Evolutionary conservation across 2,329 filamentous ascomycete species (phyloP), one percentile per base, ranked within the genome.

Genomic region (Arthrobotrys entomopaga): DNA sequence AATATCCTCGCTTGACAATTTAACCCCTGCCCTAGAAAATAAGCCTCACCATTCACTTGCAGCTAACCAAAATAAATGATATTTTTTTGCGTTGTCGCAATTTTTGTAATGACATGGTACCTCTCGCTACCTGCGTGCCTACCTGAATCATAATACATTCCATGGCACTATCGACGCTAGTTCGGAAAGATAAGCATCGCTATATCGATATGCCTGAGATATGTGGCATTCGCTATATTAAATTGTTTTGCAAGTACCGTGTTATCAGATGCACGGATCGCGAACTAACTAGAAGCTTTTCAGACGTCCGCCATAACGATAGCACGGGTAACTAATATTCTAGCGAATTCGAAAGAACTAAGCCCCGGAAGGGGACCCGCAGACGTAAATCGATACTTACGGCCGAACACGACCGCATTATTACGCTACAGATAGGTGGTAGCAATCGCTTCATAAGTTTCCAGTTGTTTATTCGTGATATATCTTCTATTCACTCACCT

Each of bases 181-280:
- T 43, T 43, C 40, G 40, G n/a, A 43, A 43, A 13, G 40, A 43
- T 43, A 43, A 43, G 40, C 40, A 43, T 43, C 40, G 40, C 40
- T 43, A 43, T 43, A 43, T 43, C 40, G 11, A 43, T 43, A 43
- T 43, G 11, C 40, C n/a, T 43, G 40, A 43, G 40, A 43, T 4
- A 43, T 43, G 40, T 43, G 40, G 40, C 40, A 43, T 43, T 43
- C 40, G 40, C 40, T 43, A 43, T 43, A 43, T 43, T 43, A 43
- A 43, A 43, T 43, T 43, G 40, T 43, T 43, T 43, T 43, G 40
- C 40, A 43, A 43, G 40, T 43, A 43, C n/a, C n/a, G 40, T 43
- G 11, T 4, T 43, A 43, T 43, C 11, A 13, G n/a, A 43, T 43
- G 40, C 40, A 43, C 40, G 40, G 40, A 43, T 16, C 40, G 40